These are phyloP conservation scores for Bonia amplexicaulis DNA, from an alignment of 176 grass and related monocot species.

Conservation along the genomic window DNA sequence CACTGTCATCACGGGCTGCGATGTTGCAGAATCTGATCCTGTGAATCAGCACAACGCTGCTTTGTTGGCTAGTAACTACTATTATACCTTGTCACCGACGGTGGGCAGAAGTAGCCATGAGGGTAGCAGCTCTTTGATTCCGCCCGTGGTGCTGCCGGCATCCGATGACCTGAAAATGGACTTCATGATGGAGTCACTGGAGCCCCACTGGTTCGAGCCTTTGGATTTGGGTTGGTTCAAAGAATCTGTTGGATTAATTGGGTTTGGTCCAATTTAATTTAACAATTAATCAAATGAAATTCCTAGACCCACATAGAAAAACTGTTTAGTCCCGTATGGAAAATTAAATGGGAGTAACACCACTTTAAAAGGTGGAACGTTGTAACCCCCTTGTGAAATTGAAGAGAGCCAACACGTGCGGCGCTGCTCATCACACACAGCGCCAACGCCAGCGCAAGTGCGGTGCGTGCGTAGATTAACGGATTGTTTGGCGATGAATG, in stretches of 20 bases:
- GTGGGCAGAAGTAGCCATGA: conserved; percentile 3
- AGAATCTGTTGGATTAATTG: background rate
- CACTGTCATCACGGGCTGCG: background rate
- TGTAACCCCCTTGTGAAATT: no score
- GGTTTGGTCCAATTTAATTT: no score
- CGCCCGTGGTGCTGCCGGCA: conserved; percentile 2
- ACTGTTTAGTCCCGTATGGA: no score
- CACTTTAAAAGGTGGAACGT: no score
- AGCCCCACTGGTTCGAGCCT: conserved; percentile 36
- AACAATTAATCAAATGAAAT: no score
- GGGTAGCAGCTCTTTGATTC: background rate
- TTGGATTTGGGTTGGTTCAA: conserved; percentile 47
- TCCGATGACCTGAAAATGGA: conserved; percentile 10
- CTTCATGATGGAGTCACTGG: conserved; percentile 11
- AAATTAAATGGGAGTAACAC: no score
- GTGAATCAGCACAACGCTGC: background rate
- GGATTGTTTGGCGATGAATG: no score
- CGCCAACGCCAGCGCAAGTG: no score
- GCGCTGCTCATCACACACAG: no score
- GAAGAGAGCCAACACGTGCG: no score
- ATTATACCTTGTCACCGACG: background rate
- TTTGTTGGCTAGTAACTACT: background rate
- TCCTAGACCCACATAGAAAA: no score
- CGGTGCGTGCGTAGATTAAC: no score
- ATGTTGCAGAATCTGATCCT: background rate